Percentiles rank a stretch among this genome's conserved stretches.
phyloP scores from a whole-genome alignment of 495 filamentous ascomycete genomes.

The Podospora pseudopauciseta region DNA sequence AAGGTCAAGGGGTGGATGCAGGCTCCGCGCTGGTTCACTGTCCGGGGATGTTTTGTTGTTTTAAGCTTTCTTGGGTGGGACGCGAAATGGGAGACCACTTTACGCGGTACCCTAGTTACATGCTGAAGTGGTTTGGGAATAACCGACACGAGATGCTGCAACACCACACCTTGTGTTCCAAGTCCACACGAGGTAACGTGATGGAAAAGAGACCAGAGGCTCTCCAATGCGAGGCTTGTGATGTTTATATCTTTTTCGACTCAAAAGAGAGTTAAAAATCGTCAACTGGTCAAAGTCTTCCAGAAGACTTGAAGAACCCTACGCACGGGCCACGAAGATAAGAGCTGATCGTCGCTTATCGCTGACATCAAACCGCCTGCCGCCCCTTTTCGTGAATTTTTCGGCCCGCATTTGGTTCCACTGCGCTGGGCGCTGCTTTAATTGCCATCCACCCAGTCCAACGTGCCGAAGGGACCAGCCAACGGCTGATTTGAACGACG shows the following conservation, averaged over 20 bases:
- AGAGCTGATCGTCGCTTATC: constrained; percentile 2
- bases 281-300: too few species aligned
- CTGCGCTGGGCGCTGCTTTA: background rate
- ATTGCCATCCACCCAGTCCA: constrained; percentile 5
- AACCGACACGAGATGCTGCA: background rate
- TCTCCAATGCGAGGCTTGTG: background rate
- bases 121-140: background rate
- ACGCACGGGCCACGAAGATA: background rate
- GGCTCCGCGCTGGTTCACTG: background rate
- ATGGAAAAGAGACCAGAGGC: background rate
- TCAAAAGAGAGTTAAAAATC: background rate
- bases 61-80: background rate
- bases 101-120: background rate
- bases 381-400: constrained; percentile 14
- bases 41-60: background rate
- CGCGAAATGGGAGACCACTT: background rate
- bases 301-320: background rate
- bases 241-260: background rate
- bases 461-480: background rate
- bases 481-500: background rate
- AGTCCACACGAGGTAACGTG: background rate
- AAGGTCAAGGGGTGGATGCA: background rate
- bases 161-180: background rate
- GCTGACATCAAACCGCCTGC: constrained; percentile 15
- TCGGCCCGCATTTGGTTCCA: constrained; percentile 9